A percentile compares a stretch with the other conserved stretches of the same genome.
These are phyloP conservation scores for Blastomyces silverae DNA, from an alignment of 2,329 filamentous ascomycete genomes.

Conservation along the genomic window DNA sequence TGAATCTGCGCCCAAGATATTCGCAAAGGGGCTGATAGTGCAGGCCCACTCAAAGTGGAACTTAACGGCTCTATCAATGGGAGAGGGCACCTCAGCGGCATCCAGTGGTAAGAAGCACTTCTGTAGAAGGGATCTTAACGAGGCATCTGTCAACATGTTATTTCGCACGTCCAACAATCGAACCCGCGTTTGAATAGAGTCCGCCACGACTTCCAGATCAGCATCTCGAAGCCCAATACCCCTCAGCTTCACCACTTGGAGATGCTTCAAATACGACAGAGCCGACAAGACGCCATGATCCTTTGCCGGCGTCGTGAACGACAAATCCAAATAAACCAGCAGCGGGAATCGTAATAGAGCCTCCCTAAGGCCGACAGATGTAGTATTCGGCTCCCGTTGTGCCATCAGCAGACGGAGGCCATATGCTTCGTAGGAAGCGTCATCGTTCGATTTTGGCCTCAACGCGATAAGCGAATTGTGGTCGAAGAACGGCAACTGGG, in stretches of 20 bases:
- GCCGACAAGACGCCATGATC: slow-evolving; percentile 45
- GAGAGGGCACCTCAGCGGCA: slow-evolving; percentile 11
- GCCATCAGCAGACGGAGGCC: slow-evolving; percentile 52
- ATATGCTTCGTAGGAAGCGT: slow-evolving; percentile 29
- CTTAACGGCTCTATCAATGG: slow-evolving; percentile 23
- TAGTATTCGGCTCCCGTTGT: slow-evolving; percentile 53
- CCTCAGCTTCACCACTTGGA: slow-evolving; percentile 53
- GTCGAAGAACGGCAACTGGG: slow-evolving; percentile 56
- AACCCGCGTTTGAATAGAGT: slow-evolving; percentile 47
- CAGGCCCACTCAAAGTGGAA: slow-evolving; percentile 19
- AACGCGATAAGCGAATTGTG: slow-evolving; percentile 51
- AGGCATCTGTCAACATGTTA: slow-evolving; percentile 52
- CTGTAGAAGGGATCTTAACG: slow-evolving; percentile 47
- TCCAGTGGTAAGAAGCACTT: slow-evolving; percentile 41
- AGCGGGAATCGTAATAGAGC: slow-evolving; percentile 49
- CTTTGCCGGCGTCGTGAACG: slow-evolving; percentile 46
- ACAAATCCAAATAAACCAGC: slow-evolving; percentile 54
- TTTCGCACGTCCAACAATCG: slow-evolving; percentile 52
- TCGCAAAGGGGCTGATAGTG: slow-evolving; percentile 28
- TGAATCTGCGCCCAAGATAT: slow-evolving; percentile 35
- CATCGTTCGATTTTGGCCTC: slow-evolving; percentile 26
- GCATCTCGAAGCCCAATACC: slow-evolving; percentile 49
- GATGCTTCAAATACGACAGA: slow-evolving; percentile 42
- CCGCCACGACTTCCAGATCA: slow-evolving; percentile 48
- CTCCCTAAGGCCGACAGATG: slow-evolving; percentile 47